Evolutionary conservation across 352 stramenopile species (phyloP), one percentile per base, ranked within the genome.

Genomic region (Phytophthora europaea): DNA sequence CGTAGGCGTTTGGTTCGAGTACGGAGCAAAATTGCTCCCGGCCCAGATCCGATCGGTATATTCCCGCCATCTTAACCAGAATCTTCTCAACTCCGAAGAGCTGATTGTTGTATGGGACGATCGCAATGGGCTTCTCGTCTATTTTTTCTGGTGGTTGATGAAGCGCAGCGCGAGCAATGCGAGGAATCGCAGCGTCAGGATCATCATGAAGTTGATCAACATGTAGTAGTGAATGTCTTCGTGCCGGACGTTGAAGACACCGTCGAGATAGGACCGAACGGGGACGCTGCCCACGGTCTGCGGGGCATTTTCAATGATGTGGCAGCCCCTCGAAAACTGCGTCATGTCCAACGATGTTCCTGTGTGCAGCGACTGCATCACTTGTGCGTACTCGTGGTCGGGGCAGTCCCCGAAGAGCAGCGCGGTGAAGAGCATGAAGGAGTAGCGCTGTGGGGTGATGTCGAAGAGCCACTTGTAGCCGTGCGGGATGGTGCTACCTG

Each of bases 91-190:
- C 28, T 31, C 26, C 26, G 26, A 31, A 31, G 26, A 31, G 26
- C 26, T 31, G 26, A 31, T 31, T 26, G 23, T 26, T 26, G 23
- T 26, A 26, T 26, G 23, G 23, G 23, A 26, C 23, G 28, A 7
- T 31, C 28, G 28, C 28, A 31, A 31, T 7, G 28, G 28, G 6
- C 28, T 31, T 31, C 28, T 31, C 4, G 28, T 31, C 28, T 31
- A 31, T 31, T 31, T 72, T 61, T 85, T 87, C 61, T 88, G 82
- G 65, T 89, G 80, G 53, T 86, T 86, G 47, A 89, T 63, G 53
- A 79, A 89, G 6, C 79, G 72, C 61, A 89, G 65, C 22, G 76
- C 70, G 9, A 91, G 51, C 16, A 88, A 55, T 40, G 77, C 80
- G 3, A 89, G 70, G 5, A 89, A 40, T 40, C 80, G 69, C 33